Base-by-base conservation (phyloP, 2,329 filamentous ascomycete species). In the Lomentospora prolificans region DNA sequence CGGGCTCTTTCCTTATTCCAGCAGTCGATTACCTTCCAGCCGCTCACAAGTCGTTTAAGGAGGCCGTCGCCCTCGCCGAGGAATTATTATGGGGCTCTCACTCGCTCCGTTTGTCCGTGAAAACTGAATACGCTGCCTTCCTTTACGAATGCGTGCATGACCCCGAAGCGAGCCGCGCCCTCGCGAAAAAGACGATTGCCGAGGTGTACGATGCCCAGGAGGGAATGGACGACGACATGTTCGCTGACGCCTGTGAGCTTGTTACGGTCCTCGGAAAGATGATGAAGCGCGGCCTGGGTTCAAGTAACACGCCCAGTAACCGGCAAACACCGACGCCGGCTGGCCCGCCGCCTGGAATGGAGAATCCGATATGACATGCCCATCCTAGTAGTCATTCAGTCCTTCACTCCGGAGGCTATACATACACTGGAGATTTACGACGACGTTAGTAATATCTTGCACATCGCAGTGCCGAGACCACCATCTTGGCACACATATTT, bases 181-280 rank as follows among this genome's bases (percentile, higher is more conserved):
- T 96, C 12, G 92, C 94, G 9, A 86, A 89, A 64, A 79, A 85
- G 36, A 89, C 91, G 3, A 94, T 97, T 58, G 80, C 87, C 44
- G 90, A 96, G 63, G 92, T 96, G 1, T 96, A 96, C 66, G 87
- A 90, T 57, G 90, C 90, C 1, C 84, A 87, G 55, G 91, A 96
- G 69, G 89, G 89, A 19, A 92, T 97, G 83, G 89, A 95, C 58
- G 91, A 97, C 64, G 90, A 95, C 61, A 95, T 94, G 75, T 99
- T 96, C 66, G 83, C 87, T 61, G 94, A 97, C 68, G 90, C 91
- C 0, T 90, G 90, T 57, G 87, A 92, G 64, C 78, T 96, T 10
- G 91, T 97, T 7, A 86, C 87, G 1, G 85, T 94, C 0, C 70
- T 97, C 1, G 90, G 89, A 5, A 89, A 86, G 64, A 94, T 96